A percentile compares a stretch with the other conserved stretches of the same genome.
Evolutionary conservation across 306 rosid species (phyloP).

Genomic region (Vicia faba): DNA sequence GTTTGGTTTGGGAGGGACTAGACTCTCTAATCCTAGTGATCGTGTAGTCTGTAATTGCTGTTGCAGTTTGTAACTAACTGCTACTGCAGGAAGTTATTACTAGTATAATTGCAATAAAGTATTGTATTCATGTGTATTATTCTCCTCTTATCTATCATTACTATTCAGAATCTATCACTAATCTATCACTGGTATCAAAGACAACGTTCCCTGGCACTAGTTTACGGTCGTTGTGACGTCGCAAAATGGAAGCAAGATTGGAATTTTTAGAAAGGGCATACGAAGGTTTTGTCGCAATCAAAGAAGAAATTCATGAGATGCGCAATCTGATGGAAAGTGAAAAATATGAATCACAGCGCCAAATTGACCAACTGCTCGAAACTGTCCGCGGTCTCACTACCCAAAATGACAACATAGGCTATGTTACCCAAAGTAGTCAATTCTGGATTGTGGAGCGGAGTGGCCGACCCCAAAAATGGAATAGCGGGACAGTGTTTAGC

Average conservation of each 20-base stretch:
- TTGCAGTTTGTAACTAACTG: not conserved
- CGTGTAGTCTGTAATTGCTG: not conserved
- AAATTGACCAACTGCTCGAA: not conserved
- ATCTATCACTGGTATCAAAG: not conserved
- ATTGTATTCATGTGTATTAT: too few relatives aligned
- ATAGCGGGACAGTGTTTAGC: too few relatives aligned
- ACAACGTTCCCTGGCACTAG: not conserved
- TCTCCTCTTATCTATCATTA: too few relatives aligned
- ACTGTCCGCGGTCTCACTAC: not conserved
- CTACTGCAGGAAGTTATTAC: not conserved
- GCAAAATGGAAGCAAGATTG: not conserved
- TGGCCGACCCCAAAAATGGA: too few relatives aligned
- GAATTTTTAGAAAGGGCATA: not conserved
- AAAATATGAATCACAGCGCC: not conserved
- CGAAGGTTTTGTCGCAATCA: not conserved
- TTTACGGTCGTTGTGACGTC: not conserved
- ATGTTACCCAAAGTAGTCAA: too few relatives aligned
- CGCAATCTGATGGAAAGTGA: not conserved
- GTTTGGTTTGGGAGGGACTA: not conserved
- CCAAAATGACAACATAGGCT: too few relatives aligned
- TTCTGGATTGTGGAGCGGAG: too few relatives aligned
- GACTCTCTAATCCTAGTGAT: not conserved
- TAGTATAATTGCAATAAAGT: not conserved
- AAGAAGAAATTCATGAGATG: not conserved
- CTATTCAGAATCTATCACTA: not conserved